A percentile compares a stretch with the other conserved stretches of the same genome.
Conservation (phyloP, 257 asterid genomes). For the Paulownia fortunei region DNA sequence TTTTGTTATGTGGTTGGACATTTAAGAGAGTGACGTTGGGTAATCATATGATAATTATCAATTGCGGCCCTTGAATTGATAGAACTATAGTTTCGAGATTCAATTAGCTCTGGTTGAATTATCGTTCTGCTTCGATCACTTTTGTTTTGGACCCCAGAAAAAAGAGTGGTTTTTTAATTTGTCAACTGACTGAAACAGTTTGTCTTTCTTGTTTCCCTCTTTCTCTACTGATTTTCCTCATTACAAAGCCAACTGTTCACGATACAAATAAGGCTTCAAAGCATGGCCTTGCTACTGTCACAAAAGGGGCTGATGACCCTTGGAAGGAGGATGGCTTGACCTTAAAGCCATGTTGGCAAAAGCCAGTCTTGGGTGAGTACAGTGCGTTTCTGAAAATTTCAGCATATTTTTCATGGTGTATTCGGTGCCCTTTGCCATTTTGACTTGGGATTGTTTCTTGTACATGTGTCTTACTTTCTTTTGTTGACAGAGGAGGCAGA, state of each 20-base stretch:
- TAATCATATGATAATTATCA: background rate
- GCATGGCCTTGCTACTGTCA: slow-evolving; percentile 50
- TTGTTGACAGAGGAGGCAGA: slow-evolving; percentile 69
- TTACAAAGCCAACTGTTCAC: slow-evolving; percentile 53
- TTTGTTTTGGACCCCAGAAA: background rate
- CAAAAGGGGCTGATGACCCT: slow-evolving; percentile 61
- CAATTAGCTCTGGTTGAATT: background rate
- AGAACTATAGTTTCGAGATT: background rate
- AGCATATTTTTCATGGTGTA: background rate
- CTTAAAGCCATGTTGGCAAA: slow-evolving; percentile 86
- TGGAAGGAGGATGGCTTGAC: slow-evolving; percentile 73
- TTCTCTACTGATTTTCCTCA: slow-evolving; percentile 19
- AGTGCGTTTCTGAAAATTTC: background rate
- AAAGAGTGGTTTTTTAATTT: background rate
- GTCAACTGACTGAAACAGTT: background rate
- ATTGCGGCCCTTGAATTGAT: background rate
- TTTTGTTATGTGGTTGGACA: slow-evolving; percentile 14
- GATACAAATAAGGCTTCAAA: slow-evolving; percentile 60
- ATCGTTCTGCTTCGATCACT: slow-evolving; percentile 17
- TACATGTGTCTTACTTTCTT: slow-evolving; percentile 11
- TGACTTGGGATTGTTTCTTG: background rate
- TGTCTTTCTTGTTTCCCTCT: slow-evolving; percentile 3
- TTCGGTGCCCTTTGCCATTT: background rate
- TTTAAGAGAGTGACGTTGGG: background rate
- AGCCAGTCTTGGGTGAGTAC: slow-evolving; percentile 69